Percentiles rank a stretch among this genome's conserved stretches.
phyloP scores from a whole-genome alignment of 1,284 basidiomycete species.

The Sporisorium scitamineum region DNA sequence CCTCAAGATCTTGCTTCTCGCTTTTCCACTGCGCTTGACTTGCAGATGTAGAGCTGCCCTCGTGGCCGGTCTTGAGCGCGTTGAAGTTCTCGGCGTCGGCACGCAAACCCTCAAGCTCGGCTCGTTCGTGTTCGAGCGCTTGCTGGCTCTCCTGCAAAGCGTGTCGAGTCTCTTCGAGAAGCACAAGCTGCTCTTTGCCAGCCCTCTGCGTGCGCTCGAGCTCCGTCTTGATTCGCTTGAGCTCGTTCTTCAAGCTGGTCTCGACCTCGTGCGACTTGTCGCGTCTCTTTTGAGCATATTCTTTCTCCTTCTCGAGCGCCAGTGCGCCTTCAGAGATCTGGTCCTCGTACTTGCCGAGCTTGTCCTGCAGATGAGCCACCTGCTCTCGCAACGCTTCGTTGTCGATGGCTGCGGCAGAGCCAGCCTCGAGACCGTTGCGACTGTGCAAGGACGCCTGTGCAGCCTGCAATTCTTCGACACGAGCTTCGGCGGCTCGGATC shows the following conservation, averaged over 20 bases:
- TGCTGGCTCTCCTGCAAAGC: slow-evolving; percentile 88
- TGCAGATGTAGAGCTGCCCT: slow-evolving; percentile 25
- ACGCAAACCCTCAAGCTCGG: slow-evolving; percentile 86
- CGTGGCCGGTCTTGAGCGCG: slow-evolving; percentile 39
- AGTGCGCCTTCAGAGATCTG: slow-evolving; percentile 82
- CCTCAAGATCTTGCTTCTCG: slow-evolving; percentile 45
- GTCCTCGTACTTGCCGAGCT: slow-evolving; percentile 83
- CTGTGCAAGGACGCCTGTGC: slow-evolving; percentile 21
- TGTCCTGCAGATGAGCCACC: slow-evolving; percentile 83
- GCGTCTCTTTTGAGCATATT: slow-evolving; percentile 75
- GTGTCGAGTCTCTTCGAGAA: slow-evolving; percentile 75
- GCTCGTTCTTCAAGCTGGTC: slow-evolving; percentile 69
- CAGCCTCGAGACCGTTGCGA: slow-evolving; percentile 21
- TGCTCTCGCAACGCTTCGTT: slow-evolving; percentile 91
- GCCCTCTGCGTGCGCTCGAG: slow-evolving; percentile 71
- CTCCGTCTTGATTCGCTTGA: slow-evolving; percentile 74
- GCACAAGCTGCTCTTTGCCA: slow-evolving; percentile 23
- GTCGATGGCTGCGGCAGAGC: slow-evolving; percentile 79
- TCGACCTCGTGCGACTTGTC: slow-evolving; percentile 77
- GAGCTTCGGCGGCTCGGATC: slow-evolving; percentile 77
- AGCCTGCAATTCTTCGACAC: slow-evolving; percentile 75
- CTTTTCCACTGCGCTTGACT: slow-evolving; percentile 49
- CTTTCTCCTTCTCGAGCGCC: slow-evolving; percentile 79
- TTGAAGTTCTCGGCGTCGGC: slow-evolving; percentile 72
- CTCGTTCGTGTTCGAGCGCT: slow-evolving; percentile 88